Evolutionary conservation across 1,139 yeast species (phyloP).

Genomic region (Hemisphaericaspora xylofermentans): DNA sequence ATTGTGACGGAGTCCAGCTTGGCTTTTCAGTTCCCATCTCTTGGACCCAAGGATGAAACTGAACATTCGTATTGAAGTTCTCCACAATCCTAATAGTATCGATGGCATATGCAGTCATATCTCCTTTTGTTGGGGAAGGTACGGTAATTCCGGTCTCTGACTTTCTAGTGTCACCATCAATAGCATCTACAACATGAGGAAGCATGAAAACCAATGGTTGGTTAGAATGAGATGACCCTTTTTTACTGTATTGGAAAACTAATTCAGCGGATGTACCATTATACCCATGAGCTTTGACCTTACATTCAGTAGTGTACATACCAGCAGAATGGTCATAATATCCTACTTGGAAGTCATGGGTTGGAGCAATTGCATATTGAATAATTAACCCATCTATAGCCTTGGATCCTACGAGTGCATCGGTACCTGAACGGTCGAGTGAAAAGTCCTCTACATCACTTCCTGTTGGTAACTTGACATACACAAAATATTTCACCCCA

Average conservation of each 20-base stretch:
- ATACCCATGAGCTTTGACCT: conserved; percentile 18
- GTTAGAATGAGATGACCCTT: conserved; percentile 49
- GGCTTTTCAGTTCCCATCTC: conserved; percentile 13
- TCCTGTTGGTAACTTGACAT: conserved; percentile 48
- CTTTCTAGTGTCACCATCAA: conserved; percentile 32
- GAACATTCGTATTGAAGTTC: conserved; percentile 43
- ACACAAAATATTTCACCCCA: conserved; percentile 56
- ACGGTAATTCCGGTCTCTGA: conserved; percentile 44
- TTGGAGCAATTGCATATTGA: conserved; percentile 61
- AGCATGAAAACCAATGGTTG: conserved; percentile 57
- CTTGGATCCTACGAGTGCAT: conserved; percentile 41
- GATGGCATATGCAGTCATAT: conserved; percentile 55
- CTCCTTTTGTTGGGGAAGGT: conserved; percentile 60
- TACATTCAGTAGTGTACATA: conserved; percentile 41
- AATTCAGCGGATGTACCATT: conserved; percentile 39
- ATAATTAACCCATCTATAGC: conserved; percentile 55
- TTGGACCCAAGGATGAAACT: conserved; percentile 33
- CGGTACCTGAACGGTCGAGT: conserved; percentile 35
- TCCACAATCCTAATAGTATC: conserved; percentile 47
- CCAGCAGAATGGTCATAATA: conserved; percentile 64
- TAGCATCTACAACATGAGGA: conserved; percentile 61
- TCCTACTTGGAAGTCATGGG: conserved; percentile 10
- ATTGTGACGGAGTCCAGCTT: conserved; percentile 25
- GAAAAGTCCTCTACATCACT: conserved; percentile 29
- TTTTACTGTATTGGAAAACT: conserved; percentile 45